phyloP scores from a whole-genome alignment of 176 grass and related monocot species.

The Oryza meridionalis region DNA sequence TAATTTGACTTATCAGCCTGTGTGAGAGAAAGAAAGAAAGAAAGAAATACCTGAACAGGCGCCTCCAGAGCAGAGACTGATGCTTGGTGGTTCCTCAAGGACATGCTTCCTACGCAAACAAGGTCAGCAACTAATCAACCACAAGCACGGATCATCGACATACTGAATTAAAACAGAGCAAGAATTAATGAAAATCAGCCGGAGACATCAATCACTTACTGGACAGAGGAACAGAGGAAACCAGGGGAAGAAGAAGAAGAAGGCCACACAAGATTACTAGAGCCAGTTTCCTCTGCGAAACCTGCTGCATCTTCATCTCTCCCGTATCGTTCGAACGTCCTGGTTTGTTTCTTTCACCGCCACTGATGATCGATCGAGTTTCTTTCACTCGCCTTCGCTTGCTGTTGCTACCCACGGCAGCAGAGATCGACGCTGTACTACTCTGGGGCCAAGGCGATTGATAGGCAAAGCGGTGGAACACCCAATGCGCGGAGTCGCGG shows the following conservation, averaged over 20 bases:
- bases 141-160: neutral
- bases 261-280: conserved; percentile 50
- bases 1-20: neutral
- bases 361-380: neutral
- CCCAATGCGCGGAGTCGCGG: neutral
- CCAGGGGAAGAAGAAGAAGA: conserved; percentile 52
- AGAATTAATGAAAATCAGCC: neutral
- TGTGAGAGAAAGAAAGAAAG: neutral
- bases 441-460: conserved; percentile 10
- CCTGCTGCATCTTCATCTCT: conserved; percentile 14
- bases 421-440: neutral
- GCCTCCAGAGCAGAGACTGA: conserved; percentile 9
- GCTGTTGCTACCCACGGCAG: neutral
- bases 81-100: conserved; percentile 41
- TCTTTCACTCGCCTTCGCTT: conserved; percentile 9
- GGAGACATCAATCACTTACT: conserved; percentile 48
- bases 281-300: conserved; percentile 32
- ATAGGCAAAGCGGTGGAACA: conserved; percentile 14
- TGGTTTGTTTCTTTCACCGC: neutral
- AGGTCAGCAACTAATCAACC: neutral
- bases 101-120: conserved; percentile 51
- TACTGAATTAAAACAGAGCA: neutral
- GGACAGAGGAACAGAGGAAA: conserved; percentile 61
- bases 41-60: conserved; percentile 45
- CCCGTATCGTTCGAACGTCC: neutral